Evolutionary conservation across 2,329 filamentous ascomycete genomes (phyloP).

Genomic region (Amauroascus niger): DNA sequence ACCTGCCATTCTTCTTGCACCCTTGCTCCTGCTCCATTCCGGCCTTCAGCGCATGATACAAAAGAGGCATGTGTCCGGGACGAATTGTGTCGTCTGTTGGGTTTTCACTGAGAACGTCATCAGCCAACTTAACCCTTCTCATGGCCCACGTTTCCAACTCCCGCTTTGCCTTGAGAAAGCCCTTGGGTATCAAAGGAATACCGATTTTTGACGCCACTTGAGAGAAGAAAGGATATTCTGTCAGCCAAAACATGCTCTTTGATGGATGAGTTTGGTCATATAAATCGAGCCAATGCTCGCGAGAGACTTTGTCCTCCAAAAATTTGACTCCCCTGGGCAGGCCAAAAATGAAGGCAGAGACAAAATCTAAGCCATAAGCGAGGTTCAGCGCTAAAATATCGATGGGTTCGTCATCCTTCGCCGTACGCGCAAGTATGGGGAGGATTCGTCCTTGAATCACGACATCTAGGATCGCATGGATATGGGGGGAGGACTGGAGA

Average conservation of each 20-base stretch:
- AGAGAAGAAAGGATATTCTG: slow-evolving; percentile 4
- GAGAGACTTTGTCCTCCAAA: slow-evolving; percentile 42
- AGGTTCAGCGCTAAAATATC: slow-evolving; percentile 52
- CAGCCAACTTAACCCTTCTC: slow-evolving; percentile 7
- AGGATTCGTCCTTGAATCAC: slow-evolving; percentile 52
- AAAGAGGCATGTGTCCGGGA: slow-evolving; percentile 7
- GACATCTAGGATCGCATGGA: slow-evolving; percentile 43
- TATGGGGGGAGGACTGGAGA: slow-evolving; percentile 48
- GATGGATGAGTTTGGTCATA: slow-evolving; percentile 39
- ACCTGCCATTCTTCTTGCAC: slow-evolving; percentile 4
- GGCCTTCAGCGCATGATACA: slow-evolving; percentile 7
- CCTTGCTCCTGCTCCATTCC: slow-evolving; percentile 9
- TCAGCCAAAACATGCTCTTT: slow-evolving; percentile 8
- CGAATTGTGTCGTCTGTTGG: slow-evolving; percentile 8
- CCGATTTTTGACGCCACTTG: background rate
- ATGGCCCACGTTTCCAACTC: slow-evolving; percentile 10
- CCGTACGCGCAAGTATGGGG: slow-evolving; percentile 37
- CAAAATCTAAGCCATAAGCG: slow-evolving; percentile 61
- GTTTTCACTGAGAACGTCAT: slow-evolving; percentile 4
- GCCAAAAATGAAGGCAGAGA: slow-evolving; percentile 61
- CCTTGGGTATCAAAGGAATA: slow-evolving; percentile 6
- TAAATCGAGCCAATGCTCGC: slow-evolving; percentile 51
- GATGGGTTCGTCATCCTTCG: slow-evolving; percentile 18
- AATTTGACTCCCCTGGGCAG: slow-evolving; percentile 49
- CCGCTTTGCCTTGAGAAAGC: slow-evolving; percentile 4